Evolutionary conservation across 495 filamentous ascomycete genomes (phyloP).

Genomic region (Barbatosphaeria neglecta): DNA sequence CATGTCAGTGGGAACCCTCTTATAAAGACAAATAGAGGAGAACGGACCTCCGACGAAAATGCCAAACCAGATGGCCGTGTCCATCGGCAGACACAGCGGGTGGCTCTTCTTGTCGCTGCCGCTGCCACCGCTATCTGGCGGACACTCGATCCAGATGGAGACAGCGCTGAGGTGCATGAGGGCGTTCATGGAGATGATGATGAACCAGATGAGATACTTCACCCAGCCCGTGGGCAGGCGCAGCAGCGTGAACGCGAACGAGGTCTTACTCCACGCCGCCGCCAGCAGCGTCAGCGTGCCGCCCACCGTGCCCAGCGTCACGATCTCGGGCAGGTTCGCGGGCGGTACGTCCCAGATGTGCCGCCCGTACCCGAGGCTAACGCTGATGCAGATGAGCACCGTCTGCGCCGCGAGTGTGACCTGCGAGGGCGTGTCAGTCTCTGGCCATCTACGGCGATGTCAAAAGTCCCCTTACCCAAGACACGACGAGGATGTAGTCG

Average conservation of each 20-base stretch:
- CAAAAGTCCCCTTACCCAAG: conserved; percentile 2
- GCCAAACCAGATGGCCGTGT: not conserved
- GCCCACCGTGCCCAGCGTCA: not conserved
- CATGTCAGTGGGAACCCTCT: too few species aligned
- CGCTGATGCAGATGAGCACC: not conserved
- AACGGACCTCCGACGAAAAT: not conserved
- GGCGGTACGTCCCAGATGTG: not conserved
- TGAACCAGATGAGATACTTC: conserved; percentile 5
- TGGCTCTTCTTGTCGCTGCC: not conserved
- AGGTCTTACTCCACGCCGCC: conserved; percentile 11
- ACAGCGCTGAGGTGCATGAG: conserved; percentile 5
- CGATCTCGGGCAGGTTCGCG: not conserved
- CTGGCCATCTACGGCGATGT: not conserved
- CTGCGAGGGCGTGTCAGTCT: not conserved
- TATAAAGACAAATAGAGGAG: not conserved
- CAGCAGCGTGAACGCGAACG: conserved; percentile 9
- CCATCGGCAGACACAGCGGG: not conserved
- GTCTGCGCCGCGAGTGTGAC: not conserved
- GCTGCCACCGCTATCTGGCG: conserved; percentile 1
- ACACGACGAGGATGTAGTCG: conserved; percentile 14
- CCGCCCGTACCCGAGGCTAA: conserved; percentile 9
- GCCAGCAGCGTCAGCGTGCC: not conserved
- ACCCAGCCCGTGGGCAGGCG: conserved; percentile 7
- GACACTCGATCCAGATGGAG: conserved; percentile 4
- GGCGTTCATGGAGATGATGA: conserved; percentile 7